Conservation (phyloP, 148 eudicot species). For the Heliosperma pusillum region DNA sequence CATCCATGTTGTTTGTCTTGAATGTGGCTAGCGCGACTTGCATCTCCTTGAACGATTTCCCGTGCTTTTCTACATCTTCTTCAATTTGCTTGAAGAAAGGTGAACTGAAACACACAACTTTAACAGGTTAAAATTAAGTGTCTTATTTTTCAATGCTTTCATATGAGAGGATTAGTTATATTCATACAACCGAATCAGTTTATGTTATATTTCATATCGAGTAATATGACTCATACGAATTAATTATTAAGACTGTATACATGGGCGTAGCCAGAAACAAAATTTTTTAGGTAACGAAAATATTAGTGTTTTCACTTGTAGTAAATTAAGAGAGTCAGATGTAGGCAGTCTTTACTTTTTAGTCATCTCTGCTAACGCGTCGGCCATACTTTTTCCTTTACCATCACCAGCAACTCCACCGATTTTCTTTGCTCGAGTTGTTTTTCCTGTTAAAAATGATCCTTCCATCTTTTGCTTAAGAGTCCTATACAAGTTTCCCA, state of each 20-base stretch:
- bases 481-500: conserved; percentile 71
- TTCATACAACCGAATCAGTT: no score
- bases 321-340: neutral
- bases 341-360: conserved; percentile 44
- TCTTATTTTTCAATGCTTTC: no score
- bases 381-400: conserved; percentile 83
- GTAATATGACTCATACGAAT: no score
- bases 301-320: no score
- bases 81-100: conserved; percentile 82
- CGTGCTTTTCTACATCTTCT: conserved; percentile 74
- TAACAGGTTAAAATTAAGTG: neutral
- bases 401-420: conserved; percentile 34
- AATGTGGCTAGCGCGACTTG: conserved; percentile 49
- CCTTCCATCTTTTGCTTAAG: conserved; percentile 96
- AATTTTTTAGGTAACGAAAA: no score
- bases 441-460: conserved; percentile 48
- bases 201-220: no score
- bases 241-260: no score
- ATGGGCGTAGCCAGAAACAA: no score
- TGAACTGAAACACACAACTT: conserved; percentile 42
- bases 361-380: conserved; percentile 93
- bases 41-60: conserved; percentile 55
- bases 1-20: conserved; percentile 78
- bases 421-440: conserved; percentile 43
- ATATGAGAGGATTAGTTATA: no score